Percentiles rank a stretch among this genome's conserved stretches.
Conservation (phyloP, 2,329 filamentous ascomycete species). For the Bipolaris victoriae region DNA sequence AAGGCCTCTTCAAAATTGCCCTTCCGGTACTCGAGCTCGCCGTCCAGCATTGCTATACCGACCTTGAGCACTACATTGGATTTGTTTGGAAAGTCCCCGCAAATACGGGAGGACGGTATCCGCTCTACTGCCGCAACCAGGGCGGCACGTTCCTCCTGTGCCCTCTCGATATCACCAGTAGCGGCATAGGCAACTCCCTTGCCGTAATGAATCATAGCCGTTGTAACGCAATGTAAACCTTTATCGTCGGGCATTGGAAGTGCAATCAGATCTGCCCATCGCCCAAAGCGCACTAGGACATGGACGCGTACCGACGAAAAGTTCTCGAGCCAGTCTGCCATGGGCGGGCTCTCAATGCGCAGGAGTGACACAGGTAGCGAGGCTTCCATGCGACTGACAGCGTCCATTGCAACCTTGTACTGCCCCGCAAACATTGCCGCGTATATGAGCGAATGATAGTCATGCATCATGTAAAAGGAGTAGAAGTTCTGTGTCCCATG, state of each 20-base stretch:
- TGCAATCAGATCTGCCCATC: conserved; percentile 69
- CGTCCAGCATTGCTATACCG: conserved; percentile 68
- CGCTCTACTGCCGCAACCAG: conserved; percentile 60
- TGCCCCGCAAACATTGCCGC: conserved; percentile 78
- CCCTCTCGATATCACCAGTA: conserved; percentile 60
- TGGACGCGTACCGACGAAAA: conserved; percentile 73
- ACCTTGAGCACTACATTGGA: conserved; percentile 68
- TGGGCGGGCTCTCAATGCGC: conserved; percentile 68
- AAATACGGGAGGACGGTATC: conserved; percentile 65
- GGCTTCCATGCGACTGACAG: conserved; percentile 63
- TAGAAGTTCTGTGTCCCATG: conserved; percentile 74
- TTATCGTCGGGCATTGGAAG: conserved; percentile 64
- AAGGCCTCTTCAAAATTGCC: conserved; percentile 66
- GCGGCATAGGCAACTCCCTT: conserved; percentile 71
- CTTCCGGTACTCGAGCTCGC: conserved; percentile 73
- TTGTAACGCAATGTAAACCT: conserved; percentile 71
- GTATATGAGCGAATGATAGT: conserved; percentile 78
- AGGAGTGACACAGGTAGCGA: conserved; percentile 69
- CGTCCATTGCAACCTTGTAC: conserved; percentile 66
- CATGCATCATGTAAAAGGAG: conserved; percentile 74
- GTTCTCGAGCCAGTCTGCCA: conserved; percentile 78
- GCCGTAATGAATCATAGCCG: conserved; percentile 71
- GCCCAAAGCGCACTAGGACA: conserved; percentile 74
- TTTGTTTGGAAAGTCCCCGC: conserved; percentile 69
- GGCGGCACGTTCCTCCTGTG: conserved; percentile 56